Evolutionary conservation across 2,329 filamentous ascomycete species (phyloP), one percentile per base, ranked within the genome.

Genomic region (Paecilomyces formosus): DNA sequence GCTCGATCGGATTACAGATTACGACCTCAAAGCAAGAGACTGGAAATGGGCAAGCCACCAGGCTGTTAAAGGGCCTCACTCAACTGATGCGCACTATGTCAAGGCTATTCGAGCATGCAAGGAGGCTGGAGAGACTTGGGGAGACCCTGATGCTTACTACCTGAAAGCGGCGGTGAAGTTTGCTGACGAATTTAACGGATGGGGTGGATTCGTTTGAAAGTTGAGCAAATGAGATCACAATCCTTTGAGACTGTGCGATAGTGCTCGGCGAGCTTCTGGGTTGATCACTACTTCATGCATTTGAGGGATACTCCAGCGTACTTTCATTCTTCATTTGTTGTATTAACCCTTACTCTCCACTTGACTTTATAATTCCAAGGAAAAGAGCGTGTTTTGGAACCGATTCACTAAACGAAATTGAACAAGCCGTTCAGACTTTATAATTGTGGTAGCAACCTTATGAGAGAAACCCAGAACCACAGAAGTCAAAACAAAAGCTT

Each of bases 41-140:
- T 99, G 94, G 94, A 82, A 84, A 5, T 89, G 89, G 73, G 88
- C 93, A 4, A 82, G 87, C 56, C 77, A 88, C 56, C 83, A 85
- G 73, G 90, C 89, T 2, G 69, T 96, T 18, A 85, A 83, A 56
- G 87, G 88, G 9, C 72, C 82, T 55, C 85, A 86, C 75, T 79
- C 84, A 9, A 85, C 82, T 1, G 91, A 97, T 75, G 83, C 89
- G 18, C 89, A 96, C 74, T 97, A 86, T 69, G 86, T 97, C 31
- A 96, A 97, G 87, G 88, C 82, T 15, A 77, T 92, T 56, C 83
- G 90, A 51, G 85, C 89, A 1, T 60, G 70, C 51, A 67, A 61
- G 39, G 68, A 70, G 45, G 58, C 66, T 18, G 70, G 72, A 7
- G 62, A 63, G 18, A 76, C 76, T 0, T 81, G 78, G 78, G 71